A percentile compares a stretch with the other conserved stretches of the same genome.
These are phyloP conservation scores for Bruguiera sexangula DNA, from an alignment of 345 rosid genomes.

Conservation along the genomic window DNA sequence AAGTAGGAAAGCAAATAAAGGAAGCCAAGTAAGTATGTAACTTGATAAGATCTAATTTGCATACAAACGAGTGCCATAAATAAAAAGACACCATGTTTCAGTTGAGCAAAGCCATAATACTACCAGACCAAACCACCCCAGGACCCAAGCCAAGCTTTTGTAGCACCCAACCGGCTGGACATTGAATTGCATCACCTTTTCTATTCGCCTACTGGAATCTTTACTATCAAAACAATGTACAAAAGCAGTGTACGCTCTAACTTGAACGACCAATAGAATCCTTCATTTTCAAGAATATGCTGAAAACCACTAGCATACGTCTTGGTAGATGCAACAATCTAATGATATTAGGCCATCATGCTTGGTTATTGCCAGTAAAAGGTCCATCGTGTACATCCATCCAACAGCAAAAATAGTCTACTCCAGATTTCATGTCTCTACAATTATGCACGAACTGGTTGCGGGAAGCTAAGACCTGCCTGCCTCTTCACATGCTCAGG, in stretches of 20 bases:
- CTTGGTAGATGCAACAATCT: too few species aligned
- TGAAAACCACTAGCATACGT: neutral
- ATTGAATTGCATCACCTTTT: neutral
- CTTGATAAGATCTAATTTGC: too few species aligned
- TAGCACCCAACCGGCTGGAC: neutral
- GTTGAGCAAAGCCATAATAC: too few species aligned
- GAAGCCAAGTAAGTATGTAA: too few species aligned
- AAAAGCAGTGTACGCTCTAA: neutral
- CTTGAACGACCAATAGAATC: too few species aligned
- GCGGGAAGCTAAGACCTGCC: slow-evolving; percentile 35
- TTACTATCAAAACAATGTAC: neutral
- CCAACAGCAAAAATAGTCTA: neutral
- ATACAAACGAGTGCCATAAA: too few species aligned
- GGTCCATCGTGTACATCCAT: too few species aligned
- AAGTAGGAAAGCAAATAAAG: too few species aligned
- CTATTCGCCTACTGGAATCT: neutral
- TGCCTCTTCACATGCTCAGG: slow-evolving; percentile 63
- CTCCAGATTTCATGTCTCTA: neutral
- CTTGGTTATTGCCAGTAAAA: neutral
- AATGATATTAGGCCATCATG: neutral
- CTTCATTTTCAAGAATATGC: too few species aligned
- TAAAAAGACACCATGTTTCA: too few species aligned
- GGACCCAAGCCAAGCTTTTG: neutral
- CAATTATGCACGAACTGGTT: slow-evolving; percentile 37
- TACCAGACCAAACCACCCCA: too few species aligned